Conservation (phyloP, 164 flowering plant species). For the Macadamia integrifolia region DNA sequence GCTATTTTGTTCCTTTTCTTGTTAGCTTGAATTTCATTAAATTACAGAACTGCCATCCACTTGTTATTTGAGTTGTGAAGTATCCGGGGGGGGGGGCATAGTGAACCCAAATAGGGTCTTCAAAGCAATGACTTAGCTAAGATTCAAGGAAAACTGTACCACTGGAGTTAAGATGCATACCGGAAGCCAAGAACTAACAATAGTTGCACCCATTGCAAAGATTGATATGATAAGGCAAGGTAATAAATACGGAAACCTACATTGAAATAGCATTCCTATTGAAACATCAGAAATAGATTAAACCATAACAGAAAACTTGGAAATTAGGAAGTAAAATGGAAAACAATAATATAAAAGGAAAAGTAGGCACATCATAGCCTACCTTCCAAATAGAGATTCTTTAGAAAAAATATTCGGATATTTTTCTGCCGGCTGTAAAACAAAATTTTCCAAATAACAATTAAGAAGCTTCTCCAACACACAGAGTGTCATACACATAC, state of each 20-base stretch:
- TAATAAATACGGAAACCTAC: constrained; percentile 65
- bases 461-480: neutral
- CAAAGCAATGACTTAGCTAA: no score
- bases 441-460: neutral
- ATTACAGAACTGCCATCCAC: no score
- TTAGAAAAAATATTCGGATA: constrained; percentile 45
- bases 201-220: constrained; percentile 29
- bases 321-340: no score
- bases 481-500: no score
- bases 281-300: neutral
- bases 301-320: no score
- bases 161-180: constrained; percentile 26
- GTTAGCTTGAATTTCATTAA: no score
- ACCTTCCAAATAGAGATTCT: constrained; percentile 53
- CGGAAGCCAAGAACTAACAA: constrained; percentile 42
- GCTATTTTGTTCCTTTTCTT: no score
- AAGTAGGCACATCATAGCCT: constrained; percentile 2
- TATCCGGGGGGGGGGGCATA: no score
- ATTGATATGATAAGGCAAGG: constrained; percentile 55
- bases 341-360: neutral
- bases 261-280: neutral
- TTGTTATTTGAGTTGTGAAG: no score
- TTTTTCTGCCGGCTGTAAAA: constrained; percentile 56
- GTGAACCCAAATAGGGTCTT: no score
- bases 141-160: no score